phyloP scores from a whole-genome alignment of 768 basidiomycete species.

The Tylopilus plumbeoviolaceoides region DNA sequence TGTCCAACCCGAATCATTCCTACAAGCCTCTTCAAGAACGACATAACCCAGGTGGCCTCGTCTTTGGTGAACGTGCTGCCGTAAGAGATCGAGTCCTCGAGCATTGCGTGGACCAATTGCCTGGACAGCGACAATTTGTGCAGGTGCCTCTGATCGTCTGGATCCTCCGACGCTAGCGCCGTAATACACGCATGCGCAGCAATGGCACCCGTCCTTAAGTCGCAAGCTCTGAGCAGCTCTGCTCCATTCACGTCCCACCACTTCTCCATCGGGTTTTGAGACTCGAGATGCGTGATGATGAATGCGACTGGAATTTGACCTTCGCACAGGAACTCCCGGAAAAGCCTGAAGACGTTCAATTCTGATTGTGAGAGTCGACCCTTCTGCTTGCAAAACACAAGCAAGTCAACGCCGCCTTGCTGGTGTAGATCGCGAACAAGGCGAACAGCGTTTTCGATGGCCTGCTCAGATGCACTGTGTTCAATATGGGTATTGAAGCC shows the following conservation, averaged over 20 bases:
- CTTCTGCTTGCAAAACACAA: constrained; percentile 33
- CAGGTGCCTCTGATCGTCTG: background rate
- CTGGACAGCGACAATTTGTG: constrained; percentile 15
- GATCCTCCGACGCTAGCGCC: constrained; percentile 4
- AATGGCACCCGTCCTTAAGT: constrained; percentile 8
- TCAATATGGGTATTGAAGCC: constrained; percentile 21
- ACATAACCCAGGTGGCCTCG: constrained; percentile 20
- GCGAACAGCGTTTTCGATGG: constrained; percentile 23
- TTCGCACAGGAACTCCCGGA: constrained; percentile 37
- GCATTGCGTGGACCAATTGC: constrained; percentile 13
- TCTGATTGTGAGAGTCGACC: constrained; percentile 29
- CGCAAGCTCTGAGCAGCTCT: constrained; percentile 8
- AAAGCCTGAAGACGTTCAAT: constrained; percentile 32
- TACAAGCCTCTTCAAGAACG: constrained; percentile 19
- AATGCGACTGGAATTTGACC: constrained; percentile 36
- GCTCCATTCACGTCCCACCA: constrained; percentile 30
- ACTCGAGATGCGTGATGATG: constrained; percentile 38
- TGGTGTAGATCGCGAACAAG: constrained; percentile 29
- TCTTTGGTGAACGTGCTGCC: constrained; percentile 14
- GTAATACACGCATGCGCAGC: constrained; percentile 32
- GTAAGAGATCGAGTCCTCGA: constrained; percentile 21
- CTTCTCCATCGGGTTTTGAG: constrained; percentile 22
- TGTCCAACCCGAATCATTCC: constrained; percentile 11
- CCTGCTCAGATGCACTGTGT: constrained; percentile 8
- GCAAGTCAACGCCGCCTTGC: constrained; percentile 35